Evolutionary conservation across 2,329 filamentous ascomycete species (phyloP).

Genomic region (Claviceps spartinae): DNA sequence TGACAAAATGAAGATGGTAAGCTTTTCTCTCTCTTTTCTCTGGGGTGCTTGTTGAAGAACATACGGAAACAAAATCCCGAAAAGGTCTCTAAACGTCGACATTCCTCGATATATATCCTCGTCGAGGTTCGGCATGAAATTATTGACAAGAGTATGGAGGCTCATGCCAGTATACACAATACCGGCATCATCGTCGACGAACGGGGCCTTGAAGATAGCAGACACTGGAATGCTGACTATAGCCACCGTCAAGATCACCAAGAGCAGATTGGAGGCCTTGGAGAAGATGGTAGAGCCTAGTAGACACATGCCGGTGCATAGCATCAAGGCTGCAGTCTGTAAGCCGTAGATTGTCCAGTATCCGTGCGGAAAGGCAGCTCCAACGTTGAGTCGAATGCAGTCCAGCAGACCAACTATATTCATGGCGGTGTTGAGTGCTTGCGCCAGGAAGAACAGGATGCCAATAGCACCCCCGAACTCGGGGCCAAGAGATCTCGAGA

Average conservation of each 20-base stretch:
- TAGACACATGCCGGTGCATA: constrained; percentile 64
- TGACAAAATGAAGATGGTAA: constrained; percentile 7
- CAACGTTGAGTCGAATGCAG: constrained; percentile 66
- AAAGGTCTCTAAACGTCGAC: constrained; percentile 66
- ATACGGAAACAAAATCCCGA: constrained; percentile 70
- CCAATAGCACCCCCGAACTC: constrained; percentile 86
- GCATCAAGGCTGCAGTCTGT: constrained; percentile 54
- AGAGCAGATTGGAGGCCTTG: constrained; percentile 62
- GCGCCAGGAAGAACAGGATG: constrained; percentile 81
- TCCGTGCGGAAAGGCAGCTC: constrained; percentile 49
- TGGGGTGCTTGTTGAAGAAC: constrained; percentile 3
- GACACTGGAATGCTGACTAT: constrained; percentile 75
- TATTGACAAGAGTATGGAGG: constrained; percentile 54
- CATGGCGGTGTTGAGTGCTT: constrained; percentile 73
- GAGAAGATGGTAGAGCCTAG: constrained; percentile 71
- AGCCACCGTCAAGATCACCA: constrained; percentile 56
- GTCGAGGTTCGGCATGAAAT: constrained; percentile 56
- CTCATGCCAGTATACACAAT: constrained; percentile 72
- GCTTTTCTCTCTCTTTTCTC: background rate
- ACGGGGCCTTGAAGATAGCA: constrained; percentile 54
- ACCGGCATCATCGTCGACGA: constrained; percentile 44
- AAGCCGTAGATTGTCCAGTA: constrained; percentile 70
- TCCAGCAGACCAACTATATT: constrained; percentile 79
- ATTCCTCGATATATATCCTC: constrained; percentile 48
- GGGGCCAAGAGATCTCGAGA: constrained; percentile 71